Base-by-base conservation (phyloP, 179 eudicot genomes). In the Beta macrorhiza region DNA sequence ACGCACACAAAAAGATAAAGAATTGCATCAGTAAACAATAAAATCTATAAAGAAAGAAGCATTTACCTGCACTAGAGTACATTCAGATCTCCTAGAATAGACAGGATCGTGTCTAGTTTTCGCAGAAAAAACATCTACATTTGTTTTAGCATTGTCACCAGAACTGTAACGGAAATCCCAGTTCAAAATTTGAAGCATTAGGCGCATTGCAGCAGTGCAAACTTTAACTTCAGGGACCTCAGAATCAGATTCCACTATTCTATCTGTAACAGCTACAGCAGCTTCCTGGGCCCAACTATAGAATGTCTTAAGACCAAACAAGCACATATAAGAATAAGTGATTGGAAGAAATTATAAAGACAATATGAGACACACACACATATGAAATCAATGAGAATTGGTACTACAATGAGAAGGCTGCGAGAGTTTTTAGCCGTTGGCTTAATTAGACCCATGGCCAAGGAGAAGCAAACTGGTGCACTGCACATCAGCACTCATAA, bases 271-370 rank as follows among this genome's bases (percentile, higher is more conserved):
- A 78, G 90, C 85, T 47, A 88, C 80, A 80, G 97, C 98, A 84
- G 95, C 97, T 85, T 90, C 93, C 82, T 88, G 93, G 13, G 93
- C 97, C 99, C 99, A 97, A 85, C 87, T 87, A 85, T 97, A 94
- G 86, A 97, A 88, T 76, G 81, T 88, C 99, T 97, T 90, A 49
- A 70, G 84, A 74, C n/a, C 69, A 78, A 67, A 76, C 25, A 72
- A 75, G 83, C 47, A 64, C 13, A 64, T 59, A 51, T 78, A 71
- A 83, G 71, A 59, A 47, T 44, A 77, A 37, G 13, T 55, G 32
- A 67, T 53, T 22, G 53, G 53, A 49, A 49, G 42, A 37, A 2
- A 37, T 37, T 49, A 49, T 49, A 49, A 49, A 3, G 53, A 5
- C 53, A 5, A 49, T 49, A 49, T 49, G 53, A 49, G 53, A 49